Conservation (phyloP, 75 land plant genomes). For the Larix kaempferi region DNA sequence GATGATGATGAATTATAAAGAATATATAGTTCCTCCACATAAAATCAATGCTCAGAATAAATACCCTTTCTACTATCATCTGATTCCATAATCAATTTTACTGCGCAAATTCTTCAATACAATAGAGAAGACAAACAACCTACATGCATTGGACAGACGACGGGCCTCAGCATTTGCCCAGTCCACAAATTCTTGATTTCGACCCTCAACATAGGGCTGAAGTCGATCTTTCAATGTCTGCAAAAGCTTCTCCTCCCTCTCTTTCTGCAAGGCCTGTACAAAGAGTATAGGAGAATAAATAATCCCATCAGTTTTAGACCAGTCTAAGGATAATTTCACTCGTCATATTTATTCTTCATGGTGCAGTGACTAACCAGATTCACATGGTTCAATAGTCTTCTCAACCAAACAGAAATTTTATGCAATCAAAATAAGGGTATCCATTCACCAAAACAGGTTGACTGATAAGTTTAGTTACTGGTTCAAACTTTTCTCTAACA, state of each 20-base stretch:
- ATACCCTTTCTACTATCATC: background rate
- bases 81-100: background rate
- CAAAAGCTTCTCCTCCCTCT: slow-evolving; percentile 73
- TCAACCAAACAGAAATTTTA: background rate
- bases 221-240: slow-evolving; percentile 47
- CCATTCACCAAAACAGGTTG: background rate
- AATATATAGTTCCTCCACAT: no score
- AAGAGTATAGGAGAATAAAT: background rate
- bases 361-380: background rate
- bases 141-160: slow-evolving; percentile 76
- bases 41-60: background rate
- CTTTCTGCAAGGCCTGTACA: slow-evolving; percentile 67
- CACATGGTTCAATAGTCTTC: background rate
- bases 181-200: slow-evolving; percentile 41
- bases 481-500: background rate
- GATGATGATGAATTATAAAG: no score
- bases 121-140: slow-evolving; percentile 5
- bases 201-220: slow-evolving; percentile 50
- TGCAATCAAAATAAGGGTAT: no score
- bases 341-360: background rate
- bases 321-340: background rate
- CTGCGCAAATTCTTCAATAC: background rate
- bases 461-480: background rate
- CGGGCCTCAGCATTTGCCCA: slow-evolving; percentile 80
- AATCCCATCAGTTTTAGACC: background rate